A percentile compares a stretch with the other conserved stretches of the same genome.
Conservation (phyloP, 2,329 filamentous ascomycete species). For the Cordyceps cateniannulata region DNA sequence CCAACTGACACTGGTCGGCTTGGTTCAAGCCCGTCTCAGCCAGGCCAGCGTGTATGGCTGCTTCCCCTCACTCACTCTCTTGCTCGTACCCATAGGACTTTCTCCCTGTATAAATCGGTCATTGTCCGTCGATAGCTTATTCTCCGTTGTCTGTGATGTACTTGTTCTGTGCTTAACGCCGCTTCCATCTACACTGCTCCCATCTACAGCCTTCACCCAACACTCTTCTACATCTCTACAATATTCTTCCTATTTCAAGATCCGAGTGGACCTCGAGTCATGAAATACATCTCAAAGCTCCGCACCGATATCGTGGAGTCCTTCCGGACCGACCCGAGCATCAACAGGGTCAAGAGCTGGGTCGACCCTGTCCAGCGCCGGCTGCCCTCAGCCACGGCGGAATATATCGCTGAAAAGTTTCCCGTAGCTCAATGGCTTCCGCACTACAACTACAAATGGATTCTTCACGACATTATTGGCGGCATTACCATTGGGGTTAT, state of each 20-base stretch:
- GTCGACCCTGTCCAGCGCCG: constrained; percentile 17
- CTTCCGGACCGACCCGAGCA: constrained; percentile 22
- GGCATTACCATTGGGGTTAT: constrained; percentile 55
- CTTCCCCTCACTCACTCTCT: not conserved
- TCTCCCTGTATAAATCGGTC: not conserved
- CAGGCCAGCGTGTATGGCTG: no score
- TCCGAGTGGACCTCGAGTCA: constrained; percentile 5
- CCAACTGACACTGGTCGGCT: no score
- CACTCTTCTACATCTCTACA: not conserved
- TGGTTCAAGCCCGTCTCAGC: no score
- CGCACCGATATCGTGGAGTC: constrained; percentile 17
- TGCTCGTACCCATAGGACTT: not conserved
- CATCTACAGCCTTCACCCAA: not conserved
- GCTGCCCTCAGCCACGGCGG: constrained; percentile 45
- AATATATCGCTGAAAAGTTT: constrained; percentile 54
- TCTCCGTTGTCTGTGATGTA: not conserved
- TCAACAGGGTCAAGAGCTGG: constrained; percentile 21
- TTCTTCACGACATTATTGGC: constrained; percentile 54
- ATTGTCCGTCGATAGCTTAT: not conserved
- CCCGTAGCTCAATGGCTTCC: constrained; percentile 59
- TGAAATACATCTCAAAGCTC: constrained; percentile 17
- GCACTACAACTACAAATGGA: constrained; percentile 53
- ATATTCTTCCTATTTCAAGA: not conserved
- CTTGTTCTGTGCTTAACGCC: not conserved
- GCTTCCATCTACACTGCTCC: not conserved